phyloP scores from a whole-genome alignment of 2,329 filamentous ascomycete genomes.

The Aspergillus fischeri region DNA sequence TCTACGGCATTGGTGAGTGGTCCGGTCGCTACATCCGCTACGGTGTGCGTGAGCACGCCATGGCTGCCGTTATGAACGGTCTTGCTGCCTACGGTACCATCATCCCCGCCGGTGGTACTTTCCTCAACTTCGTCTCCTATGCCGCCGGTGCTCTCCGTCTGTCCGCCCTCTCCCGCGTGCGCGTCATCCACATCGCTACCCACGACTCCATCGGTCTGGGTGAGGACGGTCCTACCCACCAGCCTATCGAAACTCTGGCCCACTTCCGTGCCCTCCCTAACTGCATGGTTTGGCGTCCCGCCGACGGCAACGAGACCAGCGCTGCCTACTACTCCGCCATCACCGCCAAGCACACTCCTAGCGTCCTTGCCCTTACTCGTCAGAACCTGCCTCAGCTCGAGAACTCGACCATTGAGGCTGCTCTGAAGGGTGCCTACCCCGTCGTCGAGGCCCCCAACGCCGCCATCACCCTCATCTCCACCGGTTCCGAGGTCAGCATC shows the following conservation, averaged over 20 bases:
- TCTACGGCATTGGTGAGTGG: slow-evolving; percentile 81
- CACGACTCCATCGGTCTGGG: slow-evolving; percentile 99
- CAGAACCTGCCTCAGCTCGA: slow-evolving; percentile 98
- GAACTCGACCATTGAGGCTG: slow-evolving; percentile 83
- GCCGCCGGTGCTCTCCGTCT: slow-evolving; percentile 92
- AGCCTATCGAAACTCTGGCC: slow-evolving; percentile 96
- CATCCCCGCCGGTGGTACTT: slow-evolving; percentile 91
- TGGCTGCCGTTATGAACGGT: slow-evolving; percentile 60
- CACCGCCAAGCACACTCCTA: slow-evolving; percentile 83
- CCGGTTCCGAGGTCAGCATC: slow-evolving; percentile 93
- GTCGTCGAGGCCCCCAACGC: slow-evolving; percentile 79
- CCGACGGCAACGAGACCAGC: slow-evolving; percentile 96
- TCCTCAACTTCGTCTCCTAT: slow-evolving; percentile 99
- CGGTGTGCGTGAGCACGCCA: slow-evolving; percentile 50
- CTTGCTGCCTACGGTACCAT: slow-evolving; percentile 91
- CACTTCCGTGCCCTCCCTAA: slow-evolving; percentile 99
- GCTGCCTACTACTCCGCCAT: slow-evolving; percentile 96
- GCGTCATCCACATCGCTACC: slow-evolving; percentile 91
- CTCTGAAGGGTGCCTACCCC: slow-evolving; percentile 93
- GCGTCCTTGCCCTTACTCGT: slow-evolving; percentile 89
- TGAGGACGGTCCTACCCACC: slow-evolving; percentile 97
- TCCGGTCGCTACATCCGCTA: slow-evolving; percentile 72
- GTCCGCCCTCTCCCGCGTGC: slow-evolving; percentile 84
- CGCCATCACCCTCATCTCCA: slow-evolving; percentile 83
- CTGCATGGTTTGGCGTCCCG: slow-evolving; percentile 98